Conservation (phyloP, 352 stramenopile genomes). For the Pythium myriotylum region DNA sequence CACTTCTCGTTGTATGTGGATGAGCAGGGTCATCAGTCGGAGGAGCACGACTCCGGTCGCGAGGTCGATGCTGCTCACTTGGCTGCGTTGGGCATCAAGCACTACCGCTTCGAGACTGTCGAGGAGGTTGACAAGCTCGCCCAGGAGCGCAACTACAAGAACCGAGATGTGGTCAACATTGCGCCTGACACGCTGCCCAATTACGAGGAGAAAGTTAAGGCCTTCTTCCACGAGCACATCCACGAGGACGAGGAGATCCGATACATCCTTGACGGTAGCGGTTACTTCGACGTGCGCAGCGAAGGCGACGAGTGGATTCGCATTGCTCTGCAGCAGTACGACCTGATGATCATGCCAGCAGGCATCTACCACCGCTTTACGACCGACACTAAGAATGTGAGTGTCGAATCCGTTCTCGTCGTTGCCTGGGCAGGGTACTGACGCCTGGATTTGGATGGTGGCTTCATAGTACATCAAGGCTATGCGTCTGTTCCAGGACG, state of each 20-base stretch:
- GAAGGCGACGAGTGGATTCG: conserved; percentile 30
- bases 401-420: neutral
- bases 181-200: conserved; percentile 26
- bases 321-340: conserved; percentile 29
- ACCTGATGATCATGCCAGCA: conserved; percentile 28
- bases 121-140: conserved; percentile 28
- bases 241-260: conserved; percentile 33
- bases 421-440: neutral
- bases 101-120: conserved; percentile 28
- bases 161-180: conserved; percentile 33
- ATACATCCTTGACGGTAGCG: conserved; percentile 30
- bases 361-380: conserved; percentile 34
- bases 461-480: conserved; percentile 29
- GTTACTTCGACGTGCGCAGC: conserved; percentile 32
- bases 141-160: conserved; percentile 28
- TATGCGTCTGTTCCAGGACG: conserved; percentile 33
- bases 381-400: conserved; percentile 32
- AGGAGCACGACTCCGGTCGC: conserved; percentile 26
- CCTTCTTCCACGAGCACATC: conserved; percentile 32
- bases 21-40: conserved; percentile 26
- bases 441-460: neutral
- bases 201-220: conserved; percentile 32
- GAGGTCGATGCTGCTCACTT: conserved; percentile 16
- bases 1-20: neutral
- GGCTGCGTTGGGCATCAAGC: conserved; percentile 25